Conservation (phyloP, 495 filamentous ascomycete genomes). For the Trypethelium eluteriae region DNA sequence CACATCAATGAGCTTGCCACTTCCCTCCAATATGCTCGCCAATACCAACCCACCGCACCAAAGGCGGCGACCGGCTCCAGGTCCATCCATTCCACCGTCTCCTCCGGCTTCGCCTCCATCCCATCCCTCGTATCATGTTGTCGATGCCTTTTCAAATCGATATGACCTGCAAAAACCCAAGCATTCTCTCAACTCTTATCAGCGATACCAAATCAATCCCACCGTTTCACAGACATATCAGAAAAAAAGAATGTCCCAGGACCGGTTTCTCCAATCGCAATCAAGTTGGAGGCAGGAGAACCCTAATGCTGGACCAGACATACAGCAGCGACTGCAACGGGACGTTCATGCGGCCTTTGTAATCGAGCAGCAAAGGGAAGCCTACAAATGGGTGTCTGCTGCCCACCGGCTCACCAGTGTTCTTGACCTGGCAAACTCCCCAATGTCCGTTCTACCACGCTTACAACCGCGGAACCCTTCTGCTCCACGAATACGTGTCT, state of each 20-base stretch:
- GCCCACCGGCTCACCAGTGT: constrained; percentile 1
- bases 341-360: background rate
- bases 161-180: constrained; percentile 2
- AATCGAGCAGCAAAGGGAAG: constrained; percentile 7
- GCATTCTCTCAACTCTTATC: background rate
- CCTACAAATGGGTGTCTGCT: constrained; percentile 1
- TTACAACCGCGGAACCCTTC: background rate
- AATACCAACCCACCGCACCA: constrained; percentile 1
- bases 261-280: background rate
- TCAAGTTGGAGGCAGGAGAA: background rate
- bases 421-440: background rate
- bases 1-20: constrained; percentile 6
- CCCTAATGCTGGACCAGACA: background rate
- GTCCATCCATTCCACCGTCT: background rate
- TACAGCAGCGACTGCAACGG: background rate
- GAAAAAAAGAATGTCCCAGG: constrained; percentile 2
- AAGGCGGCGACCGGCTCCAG: background rate
- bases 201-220: background rate
- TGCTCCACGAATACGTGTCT: background rate
- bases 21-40: background rate
- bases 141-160: background rate
- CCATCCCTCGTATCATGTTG: background rate
- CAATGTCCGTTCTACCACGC: background rate
- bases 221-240: background rate
- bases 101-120: constrained; percentile 7